These are phyloP conservation scores for Beauveria sp. DNA, from an alignment of 2,329 filamentous ascomycete species.

Conservation along the genomic window DNA sequence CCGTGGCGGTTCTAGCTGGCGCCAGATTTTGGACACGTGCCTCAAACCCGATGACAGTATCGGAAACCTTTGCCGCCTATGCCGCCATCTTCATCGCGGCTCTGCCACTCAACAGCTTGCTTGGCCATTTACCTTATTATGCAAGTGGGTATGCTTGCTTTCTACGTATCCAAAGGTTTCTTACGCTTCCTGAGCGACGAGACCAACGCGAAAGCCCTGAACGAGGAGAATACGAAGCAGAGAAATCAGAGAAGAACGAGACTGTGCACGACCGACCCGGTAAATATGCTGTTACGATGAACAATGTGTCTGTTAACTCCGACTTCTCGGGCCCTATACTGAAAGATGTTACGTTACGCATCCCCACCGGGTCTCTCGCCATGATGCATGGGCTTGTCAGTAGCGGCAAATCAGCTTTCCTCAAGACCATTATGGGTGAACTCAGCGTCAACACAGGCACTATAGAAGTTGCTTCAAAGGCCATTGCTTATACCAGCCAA, in stretches of 20 bases:
- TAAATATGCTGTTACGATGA: background rate
- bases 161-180: background rate
- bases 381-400: background rate
- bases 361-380: background rate
- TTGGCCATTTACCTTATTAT: background rate
- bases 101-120: background rate
- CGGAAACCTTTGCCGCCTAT: background rate
- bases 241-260: background rate
- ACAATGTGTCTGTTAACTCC: background rate
- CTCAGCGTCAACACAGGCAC: background rate
- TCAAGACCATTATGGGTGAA: background rate
- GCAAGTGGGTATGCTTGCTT: background rate
- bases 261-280: too few relatives aligned
- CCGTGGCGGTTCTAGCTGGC: background rate
- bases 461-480: background rate
- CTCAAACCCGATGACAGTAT: background rate
- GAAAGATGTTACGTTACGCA: background rate
- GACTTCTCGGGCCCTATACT: background rate
- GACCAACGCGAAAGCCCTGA: background rate
- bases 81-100: background rate
- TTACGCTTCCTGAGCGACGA: background rate
- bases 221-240: background rate
- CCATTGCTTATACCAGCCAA: background rate
- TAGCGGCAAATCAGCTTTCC: background rate
- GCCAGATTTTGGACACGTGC: slow-evolving; percentile 1